These are phyloP conservation scores for Ogataea corticis DNA, from an alignment of 805 yeast genomes.

Conservation along the genomic window DNA sequence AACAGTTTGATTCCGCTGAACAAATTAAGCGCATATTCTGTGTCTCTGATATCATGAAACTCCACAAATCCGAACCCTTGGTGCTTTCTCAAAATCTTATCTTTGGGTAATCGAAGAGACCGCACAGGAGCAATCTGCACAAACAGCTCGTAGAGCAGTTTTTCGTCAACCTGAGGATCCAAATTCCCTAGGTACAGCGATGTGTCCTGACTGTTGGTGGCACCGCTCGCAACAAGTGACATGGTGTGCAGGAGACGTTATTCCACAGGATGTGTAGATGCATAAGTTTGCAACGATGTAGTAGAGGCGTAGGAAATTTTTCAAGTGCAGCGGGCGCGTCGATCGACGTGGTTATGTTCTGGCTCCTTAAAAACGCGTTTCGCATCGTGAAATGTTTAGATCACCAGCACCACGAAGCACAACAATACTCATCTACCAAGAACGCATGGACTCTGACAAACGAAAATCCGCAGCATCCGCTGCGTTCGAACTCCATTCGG, in stretches of 20 bases:
- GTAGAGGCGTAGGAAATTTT: not conserved
- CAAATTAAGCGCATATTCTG: constrained; percentile 64
- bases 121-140: constrained; percentile 81
- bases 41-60: constrained; percentile 58
- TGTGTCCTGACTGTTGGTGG: constrained; percentile 45
- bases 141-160: constrained; percentile 75
- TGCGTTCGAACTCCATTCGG: constrained; percentile 1
- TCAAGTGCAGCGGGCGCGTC: not conserved
- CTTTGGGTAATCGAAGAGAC: constrained; percentile 74
- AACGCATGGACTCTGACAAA: too few species aligned
- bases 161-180: constrained; percentile 72
- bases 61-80: constrained; percentile 92
- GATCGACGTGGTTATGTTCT: not conserved
- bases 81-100: constrained; percentile 64
- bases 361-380: not conserved
- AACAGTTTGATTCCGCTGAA: constrained; percentile 61
- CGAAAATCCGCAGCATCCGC: not conserved
- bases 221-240: not conserved
- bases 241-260: too few species aligned
- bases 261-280: too few species aligned
- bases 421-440: too few species aligned
- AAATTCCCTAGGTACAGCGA: constrained; percentile 82
- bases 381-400: too few species aligned
- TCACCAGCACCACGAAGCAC: too few species aligned
- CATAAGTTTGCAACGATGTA: too few species aligned